Conservation (phyloP, 2,329 filamentous ascomycete genomes). For the Botrytis deweyae region DNA sequence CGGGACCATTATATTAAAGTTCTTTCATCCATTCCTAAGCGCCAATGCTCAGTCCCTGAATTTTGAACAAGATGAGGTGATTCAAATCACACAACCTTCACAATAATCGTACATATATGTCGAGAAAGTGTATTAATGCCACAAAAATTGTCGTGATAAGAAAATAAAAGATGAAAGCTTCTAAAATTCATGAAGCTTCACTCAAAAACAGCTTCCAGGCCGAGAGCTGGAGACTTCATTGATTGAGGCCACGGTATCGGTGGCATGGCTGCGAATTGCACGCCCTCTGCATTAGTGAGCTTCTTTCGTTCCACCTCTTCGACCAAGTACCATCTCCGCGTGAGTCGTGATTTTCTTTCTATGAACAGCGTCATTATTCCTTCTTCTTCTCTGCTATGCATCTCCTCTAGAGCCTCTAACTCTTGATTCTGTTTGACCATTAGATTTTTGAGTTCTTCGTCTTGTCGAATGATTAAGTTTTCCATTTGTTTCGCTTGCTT, state of each 20-base stretch:
- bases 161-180: neutral
- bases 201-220: constrained; percentile 30
- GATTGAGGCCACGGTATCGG: constrained; percentile 44
- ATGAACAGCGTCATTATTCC: constrained; percentile 47
- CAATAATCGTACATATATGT: constrained; percentile 9
- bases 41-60: constrained; percentile 6
- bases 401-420: constrained; percentile 48
- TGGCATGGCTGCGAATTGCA: constrained; percentile 45
- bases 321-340: constrained; percentile 52
- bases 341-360: constrained; percentile 47
- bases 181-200: constrained; percentile 10
- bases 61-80: neutral
- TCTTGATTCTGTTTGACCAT: constrained; percentile 49
- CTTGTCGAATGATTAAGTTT: constrained; percentile 55
- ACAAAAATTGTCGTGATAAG: neutral
- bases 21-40: neutral
- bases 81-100: neutral
- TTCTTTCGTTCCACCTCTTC: constrained; percentile 55
- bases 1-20: neutral
- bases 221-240: constrained; percentile 22
- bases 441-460: constrained; percentile 51
- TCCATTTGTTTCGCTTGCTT: constrained; percentile 62
- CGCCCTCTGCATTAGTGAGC: constrained; percentile 47
- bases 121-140: neutral
- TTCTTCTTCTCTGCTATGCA: constrained; percentile 52